A percentile compares a stretch with the other conserved stretches of the same genome.
These are phyloP conservation scores for Penicillium sp. DNA, from an alignment of 2,329 filamentous ascomycete species.

Conservation along the genomic window DNA sequence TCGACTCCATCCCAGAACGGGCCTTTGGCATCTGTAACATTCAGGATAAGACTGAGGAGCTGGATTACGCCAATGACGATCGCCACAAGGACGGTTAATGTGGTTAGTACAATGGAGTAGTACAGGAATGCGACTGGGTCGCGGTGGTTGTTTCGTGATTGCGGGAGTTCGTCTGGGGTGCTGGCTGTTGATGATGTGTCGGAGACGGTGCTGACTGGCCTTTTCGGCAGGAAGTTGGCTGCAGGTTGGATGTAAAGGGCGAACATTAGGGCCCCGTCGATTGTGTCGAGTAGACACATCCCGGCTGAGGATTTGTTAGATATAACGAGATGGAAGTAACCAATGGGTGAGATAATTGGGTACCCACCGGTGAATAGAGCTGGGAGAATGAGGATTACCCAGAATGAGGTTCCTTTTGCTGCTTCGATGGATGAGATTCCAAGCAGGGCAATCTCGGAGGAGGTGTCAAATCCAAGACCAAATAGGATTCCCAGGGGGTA, in stretches of 20 bases:
- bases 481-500: constrained; percentile 85
- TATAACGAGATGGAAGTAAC: background rate
- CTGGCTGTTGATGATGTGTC: constrained; percentile 16
- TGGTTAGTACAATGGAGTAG: constrained; percentile 84
- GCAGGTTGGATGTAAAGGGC: constrained; percentile 69
- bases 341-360: no score
- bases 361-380: constrained; percentile 73
- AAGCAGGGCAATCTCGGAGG: constrained; percentile 85
- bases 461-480: constrained; percentile 91
- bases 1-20: constrained; percentile 88
- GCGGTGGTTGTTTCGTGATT: constrained; percentile 51
- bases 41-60: constrained; percentile 70
- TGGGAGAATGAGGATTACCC: constrained; percentile 91
- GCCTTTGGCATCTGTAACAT: constrained; percentile 69
- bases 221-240: constrained; percentile 37
- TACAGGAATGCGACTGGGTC: constrained; percentile 89
- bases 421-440: constrained; percentile 88
- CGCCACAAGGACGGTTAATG: constrained; percentile 77
- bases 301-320: constrained; percentile 54
- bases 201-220: constrained; percentile 20
- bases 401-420: constrained; percentile 79
- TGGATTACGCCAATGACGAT: constrained; percentile 84
- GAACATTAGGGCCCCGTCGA: constrained; percentile 93
- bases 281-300: constrained; percentile 93
- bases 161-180: constrained; percentile 19